Evolutionary conservation across 106 monocot genomes (phyloP).

Genomic region (Acanthochlamys bracteata): DNA sequence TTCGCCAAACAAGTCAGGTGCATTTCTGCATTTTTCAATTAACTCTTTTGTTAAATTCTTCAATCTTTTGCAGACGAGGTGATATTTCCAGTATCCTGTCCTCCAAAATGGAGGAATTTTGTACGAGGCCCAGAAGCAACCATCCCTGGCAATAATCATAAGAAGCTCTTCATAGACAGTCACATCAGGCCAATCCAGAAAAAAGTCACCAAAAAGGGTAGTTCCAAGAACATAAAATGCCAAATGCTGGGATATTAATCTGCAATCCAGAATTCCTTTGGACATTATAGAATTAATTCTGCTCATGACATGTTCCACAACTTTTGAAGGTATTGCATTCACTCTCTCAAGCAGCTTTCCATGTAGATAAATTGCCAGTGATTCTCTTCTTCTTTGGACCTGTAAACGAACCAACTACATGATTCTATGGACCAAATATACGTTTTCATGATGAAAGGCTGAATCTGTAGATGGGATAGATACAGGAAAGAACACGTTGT

Average conservation of each 20-base stretch:
- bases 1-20: slow-evolving; percentile 6
- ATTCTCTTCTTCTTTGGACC: slow-evolving; percentile 51
- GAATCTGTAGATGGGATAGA: too few relatives aligned
- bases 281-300: slow-evolving; percentile 27
- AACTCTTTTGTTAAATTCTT: slow-evolving; percentile 44
- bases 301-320: slow-evolving; percentile 31
- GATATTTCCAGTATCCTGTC: slow-evolving; percentile 45
- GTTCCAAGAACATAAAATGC: slow-evolving; percentile 46
- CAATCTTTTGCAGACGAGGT: slow-evolving; percentile 21
- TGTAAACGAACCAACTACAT: slow-evolving; percentile 4
- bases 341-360: slow-evolving; percentile 23
- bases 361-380: slow-evolving; percentile 32
- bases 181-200: slow-evolving; percentile 53
- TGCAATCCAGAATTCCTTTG: slow-evolving; percentile 33
- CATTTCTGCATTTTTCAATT: slow-evolving; percentile 16
- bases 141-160: slow-evolving; percentile 45
- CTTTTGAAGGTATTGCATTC: slow-evolving; percentile 25
- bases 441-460: too few relatives aligned
- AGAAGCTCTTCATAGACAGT: slow-evolving; percentile 46
- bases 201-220: slow-evolving; percentile 47
- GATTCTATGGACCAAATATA: too few relatives aligned
- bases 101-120: slow-evolving; percentile 54
- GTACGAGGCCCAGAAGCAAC: slow-evolving; percentile 62
- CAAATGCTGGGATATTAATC: slow-evolving; percentile 35
- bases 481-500: too few relatives aligned